Percentiles rank a stretch among this genome's conserved stretches.
phyloP scores from a whole-genome alignment of 2,329 filamentous ascomycete species.

The Hypoxylon sp. region DNA sequence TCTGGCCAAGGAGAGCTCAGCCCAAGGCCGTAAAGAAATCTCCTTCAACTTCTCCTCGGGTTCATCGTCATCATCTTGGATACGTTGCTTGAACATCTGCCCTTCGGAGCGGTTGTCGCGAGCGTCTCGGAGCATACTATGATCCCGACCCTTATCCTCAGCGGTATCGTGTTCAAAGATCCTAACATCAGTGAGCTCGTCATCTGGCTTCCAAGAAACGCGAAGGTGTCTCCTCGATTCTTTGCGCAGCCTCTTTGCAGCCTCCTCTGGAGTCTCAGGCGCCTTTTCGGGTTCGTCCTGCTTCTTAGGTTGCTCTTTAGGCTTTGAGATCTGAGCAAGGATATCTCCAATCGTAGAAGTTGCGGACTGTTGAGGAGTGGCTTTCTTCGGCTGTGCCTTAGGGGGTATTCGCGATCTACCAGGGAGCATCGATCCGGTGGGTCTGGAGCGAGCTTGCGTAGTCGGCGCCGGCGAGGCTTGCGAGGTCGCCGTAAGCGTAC shows the following conservation, averaged over 20 bases:
- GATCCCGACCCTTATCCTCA: slow-evolving; percentile 76
- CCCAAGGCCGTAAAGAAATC: slow-evolving; percentile 65
- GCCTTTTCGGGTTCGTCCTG: slow-evolving; percentile 60
- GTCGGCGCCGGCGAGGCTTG: slow-evolving; percentile 33
- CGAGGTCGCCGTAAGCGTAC: slow-evolving; percentile 20
- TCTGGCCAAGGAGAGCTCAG: slow-evolving; percentile 61
- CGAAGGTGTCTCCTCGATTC: slow-evolving; percentile 77
- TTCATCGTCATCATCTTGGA: slow-evolving; percentile 67
- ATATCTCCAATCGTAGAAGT: slow-evolving; percentile 64
- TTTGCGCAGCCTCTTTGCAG: slow-evolving; percentile 75
- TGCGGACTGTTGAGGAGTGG: slow-evolving; percentile 52
- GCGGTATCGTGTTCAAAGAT: slow-evolving; percentile 79
- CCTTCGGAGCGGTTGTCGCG: slow-evolving; percentile 80
- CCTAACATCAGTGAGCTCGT: slow-evolving; percentile 74
- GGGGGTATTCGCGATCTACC: slow-evolving; percentile 61
- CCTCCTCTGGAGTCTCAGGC: slow-evolving; percentile 76
- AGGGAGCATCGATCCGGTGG: slow-evolving; percentile 56
- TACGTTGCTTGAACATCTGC: slow-evolving; percentile 72
- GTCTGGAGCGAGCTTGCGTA: slow-evolving; percentile 44
- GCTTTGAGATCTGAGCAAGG: slow-evolving; percentile 63
- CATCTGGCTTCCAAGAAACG: slow-evolving; percentile 77
- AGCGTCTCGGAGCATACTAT: slow-evolving; percentile 77
- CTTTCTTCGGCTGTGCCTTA: slow-evolving; percentile 59
- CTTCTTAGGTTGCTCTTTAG: slow-evolving; percentile 63
- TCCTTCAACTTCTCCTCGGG: slow-evolving; percentile 68